Evolutionary conservation across 352 stramenopile species (phyloP).

Genomic region (Thraustochytrium striatum): DNA sequence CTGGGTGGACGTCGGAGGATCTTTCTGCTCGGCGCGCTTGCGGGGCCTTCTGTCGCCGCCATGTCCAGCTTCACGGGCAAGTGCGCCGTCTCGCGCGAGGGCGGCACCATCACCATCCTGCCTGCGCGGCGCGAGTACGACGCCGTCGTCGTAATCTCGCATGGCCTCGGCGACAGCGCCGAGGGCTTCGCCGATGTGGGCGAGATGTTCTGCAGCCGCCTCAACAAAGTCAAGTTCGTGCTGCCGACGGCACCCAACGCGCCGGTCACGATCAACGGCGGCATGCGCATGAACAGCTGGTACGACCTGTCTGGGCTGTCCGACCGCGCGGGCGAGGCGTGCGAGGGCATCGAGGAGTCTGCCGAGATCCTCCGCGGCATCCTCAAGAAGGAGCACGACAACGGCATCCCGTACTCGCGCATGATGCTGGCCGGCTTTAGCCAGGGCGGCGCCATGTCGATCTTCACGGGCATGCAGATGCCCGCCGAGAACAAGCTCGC

Average conservation of each 20-base stretch:
- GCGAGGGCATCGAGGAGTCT: conserved; percentile 77
- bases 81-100: conserved; percentile 36
- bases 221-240: conserved; percentile 67
- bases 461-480: conserved; percentile 65
- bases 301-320: conserved; percentile 88
- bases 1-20: too few species aligned
- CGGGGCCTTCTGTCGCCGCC: too few species aligned
- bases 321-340: conserved; percentile 75
- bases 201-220: conserved; percentile 53
- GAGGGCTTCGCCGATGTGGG: conserved; percentile 73
- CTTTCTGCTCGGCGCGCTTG: too few species aligned
- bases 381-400: conserved; percentile 69
- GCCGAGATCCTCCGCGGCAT: conserved; percentile 66
- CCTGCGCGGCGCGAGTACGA: neutral
- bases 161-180: conserved; percentile 84
- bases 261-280: conserved; percentile 89
- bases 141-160: conserved; percentile 64
- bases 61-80: too few species aligned
- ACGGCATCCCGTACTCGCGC: conserved; percentile 70
- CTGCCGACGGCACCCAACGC: conserved; percentile 72
- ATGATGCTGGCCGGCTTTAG: conserved; percentile 90
- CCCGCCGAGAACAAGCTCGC: conserved; percentile 61
- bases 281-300: conserved; percentile 87
- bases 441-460: conserved; percentile 81
- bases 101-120: conserved; percentile 16